Percentiles rank a stretch among this genome's conserved stretches.
Evolutionary conservation across 371 early-diverging fungal species (phyloP).

Genomic region (Massospora cicadina): DNA sequence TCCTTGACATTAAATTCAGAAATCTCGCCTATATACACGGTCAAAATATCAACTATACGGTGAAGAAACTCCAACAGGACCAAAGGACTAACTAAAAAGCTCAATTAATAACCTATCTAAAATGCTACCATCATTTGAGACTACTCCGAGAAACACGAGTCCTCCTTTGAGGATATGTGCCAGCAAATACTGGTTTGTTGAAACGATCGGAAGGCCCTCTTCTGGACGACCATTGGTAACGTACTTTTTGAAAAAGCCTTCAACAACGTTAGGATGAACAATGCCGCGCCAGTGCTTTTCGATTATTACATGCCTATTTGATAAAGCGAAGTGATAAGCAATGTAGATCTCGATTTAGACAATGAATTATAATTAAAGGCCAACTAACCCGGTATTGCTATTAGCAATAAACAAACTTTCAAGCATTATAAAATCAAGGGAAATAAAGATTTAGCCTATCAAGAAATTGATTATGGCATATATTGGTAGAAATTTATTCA

Average conservation of each 20-base stretch:
- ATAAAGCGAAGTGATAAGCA: slow-evolving; percentile 5
- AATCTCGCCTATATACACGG: slow-evolving; percentile 63
- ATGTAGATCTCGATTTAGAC: too few relatives aligned
- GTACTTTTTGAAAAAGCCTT: slow-evolving; percentile 43
- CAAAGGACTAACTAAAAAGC: slow-evolving; percentile 52
- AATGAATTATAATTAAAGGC: background rate
- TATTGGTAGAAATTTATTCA: too few relatives aligned
- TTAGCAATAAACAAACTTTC: background rate
- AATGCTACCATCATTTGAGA: slow-evolving; percentile 46
- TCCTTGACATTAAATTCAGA: slow-evolving; percentile 70
- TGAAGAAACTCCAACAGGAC: slow-evolving; percentile 73
- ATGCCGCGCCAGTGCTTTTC: slow-evolving; percentile 75
- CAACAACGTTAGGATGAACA: slow-evolving; percentile 46
- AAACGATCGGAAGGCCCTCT: slow-evolving; percentile 44
- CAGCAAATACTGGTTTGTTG: slow-evolving; percentile 44
- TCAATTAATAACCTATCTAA: slow-evolving; percentile 10
- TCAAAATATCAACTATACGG: slow-evolving; percentile 54
- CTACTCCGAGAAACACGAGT: slow-evolving; percentile 52
- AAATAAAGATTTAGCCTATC: too few relatives aligned
- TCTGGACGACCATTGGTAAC: slow-evolving; percentile 31
- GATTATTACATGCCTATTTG: slow-evolving; percentile 52
- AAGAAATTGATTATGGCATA: too few relatives aligned
- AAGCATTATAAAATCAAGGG: background rate
- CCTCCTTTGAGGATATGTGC: slow-evolving; percentile 45
- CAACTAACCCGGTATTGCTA: background rate